Evolutionary conservation across 305 asterid genomes (phyloP), one percentile per base, ranked within the genome.

Genomic region (Fraxinus platypoda): DNA sequence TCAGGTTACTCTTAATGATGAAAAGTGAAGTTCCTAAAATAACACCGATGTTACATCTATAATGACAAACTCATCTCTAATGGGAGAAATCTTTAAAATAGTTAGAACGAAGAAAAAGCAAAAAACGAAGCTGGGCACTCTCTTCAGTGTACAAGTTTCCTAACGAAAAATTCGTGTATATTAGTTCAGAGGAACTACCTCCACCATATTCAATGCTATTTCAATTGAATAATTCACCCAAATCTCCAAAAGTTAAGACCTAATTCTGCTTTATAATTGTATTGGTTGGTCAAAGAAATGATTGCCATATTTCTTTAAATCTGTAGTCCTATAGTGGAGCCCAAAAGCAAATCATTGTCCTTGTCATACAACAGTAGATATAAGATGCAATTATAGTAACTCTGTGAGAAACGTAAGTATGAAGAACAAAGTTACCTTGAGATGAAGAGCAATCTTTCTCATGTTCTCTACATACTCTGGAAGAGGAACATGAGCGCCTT

Each of bases 401-500:
- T 64, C 34, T 9, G 17, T 25, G 41, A 80, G 31, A 75, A 54
- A 76, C 64, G 7, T 35, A 70, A 28, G 31, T 2, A 57, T 31
- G 43, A 79, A 34, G 31, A 28, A 34, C 52, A 26, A 34, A 49
- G 81, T 2, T 82, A 94, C 98, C 97, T 88, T 94, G 87, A 95
- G 88, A 88, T 91, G 94, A 83, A 66, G 62, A 66, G 94, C 93
- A 76, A 92, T 93, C 80, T 87, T 92, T 85, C 68, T 94, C 98
- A 95, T 94, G 88, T 91, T 95, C 6, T 95, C 94, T 0, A 92
- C 70, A 82, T 87, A 95, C 81, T 95, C 99, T 9, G 89, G 91
- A 80, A 95, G 94, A 82, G 97, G 99, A 17, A 95, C 98, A 83
- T 94, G 98, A 79, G 93, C 83, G 74, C 95, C 92, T 1, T 88